Base-by-base conservation (phyloP, 495 filamentous ascomycete genomes). In the Penicillium ucsense region DNA sequence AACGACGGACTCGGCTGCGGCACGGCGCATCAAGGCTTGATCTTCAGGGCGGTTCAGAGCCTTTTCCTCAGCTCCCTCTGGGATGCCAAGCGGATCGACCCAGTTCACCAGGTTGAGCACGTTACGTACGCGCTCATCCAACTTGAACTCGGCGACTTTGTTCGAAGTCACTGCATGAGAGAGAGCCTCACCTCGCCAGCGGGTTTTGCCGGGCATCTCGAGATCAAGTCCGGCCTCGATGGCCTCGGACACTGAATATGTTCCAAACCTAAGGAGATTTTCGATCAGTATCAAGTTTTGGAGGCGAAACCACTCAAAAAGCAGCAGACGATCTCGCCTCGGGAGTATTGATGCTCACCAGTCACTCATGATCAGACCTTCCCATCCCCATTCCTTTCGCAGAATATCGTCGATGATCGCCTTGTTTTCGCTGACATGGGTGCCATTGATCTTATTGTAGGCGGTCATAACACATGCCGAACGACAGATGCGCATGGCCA, bases 371-470 rank as follows among this genome's bases (percentile, higher is more conserved):
- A 85, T 56, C 37, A 82, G 57, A 0, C 84, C 84, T 34, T 84
- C 69, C 68, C 72, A 90, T 4, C 75, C 77, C 84, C 82, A 87
- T 56, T 89, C 84, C 5, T 75, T 71, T 12, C 86, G 74, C 35
- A 90, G 58, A 29, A 88, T 76, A 30, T 76, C 73, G 31, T 77
- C 73, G 27, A 91, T 59, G 8, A 87, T 62, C 38, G 72, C 68
- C 36, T 75, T 70, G 47, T 81, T 84, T 64, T 84, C 81, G 52
- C 76, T 77, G 10, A 79, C 81, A 56, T 85, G 84, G 3, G 65
- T 65, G 0, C 85, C 86, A 60, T 89, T 88, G 31, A 89, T 72
- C 41, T 82, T 79, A 47, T 87, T 88, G 52, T 89, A 90, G 32
- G 77, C 73, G 29, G 81, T 84, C 86, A 90, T 89, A 33, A 88